Percentiles rank a stretch among this genome's conserved stretches.
phyloP scores from a whole-genome alignment of 2,329 filamentous ascomycete genomes.

The Purpureocillium lavendulum region DNA sequence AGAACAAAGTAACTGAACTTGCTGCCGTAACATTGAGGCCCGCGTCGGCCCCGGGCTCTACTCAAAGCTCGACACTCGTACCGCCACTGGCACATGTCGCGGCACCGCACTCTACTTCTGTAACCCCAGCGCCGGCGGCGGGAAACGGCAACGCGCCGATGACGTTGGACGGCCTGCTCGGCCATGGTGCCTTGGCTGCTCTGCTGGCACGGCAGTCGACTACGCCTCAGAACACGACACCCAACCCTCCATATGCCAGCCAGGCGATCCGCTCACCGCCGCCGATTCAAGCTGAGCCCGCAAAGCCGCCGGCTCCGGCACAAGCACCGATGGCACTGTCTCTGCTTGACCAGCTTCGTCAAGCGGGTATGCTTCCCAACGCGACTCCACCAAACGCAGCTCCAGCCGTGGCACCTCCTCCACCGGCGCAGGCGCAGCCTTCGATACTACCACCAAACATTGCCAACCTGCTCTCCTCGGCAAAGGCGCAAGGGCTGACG shows the following conservation, averaged over 20 bases:
- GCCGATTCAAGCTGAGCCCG: constrained; percentile 26
- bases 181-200: constrained; percentile 50
- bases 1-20: constrained; percentile 75
- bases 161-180: constrained; percentile 51
- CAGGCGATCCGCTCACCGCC: constrained; percentile 41
- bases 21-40: constrained; percentile 53
- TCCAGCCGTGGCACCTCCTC: constrained; percentile 21
- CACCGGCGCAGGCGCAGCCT: constrained; percentile 19
- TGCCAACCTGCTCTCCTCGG: constrained; percentile 25
- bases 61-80: constrained; percentile 30
- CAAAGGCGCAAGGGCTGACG: constrained; percentile 15
- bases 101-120: constrained; percentile 24
- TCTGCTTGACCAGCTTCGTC: constrained; percentile 58
- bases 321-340: constrained; percentile 41
- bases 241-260: constrained; percentile 24
- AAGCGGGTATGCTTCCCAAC: constrained; percentile 55
- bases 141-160: constrained; percentile 25
- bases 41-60: constrained; percentile 29
- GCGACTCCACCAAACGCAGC: constrained; percentile 29
- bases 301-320: constrained; percentile 20
- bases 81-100: constrained; percentile 20
- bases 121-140: constrained; percentile 22
- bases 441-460: constrained; percentile 25
- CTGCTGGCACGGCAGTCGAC: constrained; percentile 46
- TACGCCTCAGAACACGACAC: constrained; percentile 39